Conservation (phyloP, 345 rosid species). For the Viola odorata region DNA sequence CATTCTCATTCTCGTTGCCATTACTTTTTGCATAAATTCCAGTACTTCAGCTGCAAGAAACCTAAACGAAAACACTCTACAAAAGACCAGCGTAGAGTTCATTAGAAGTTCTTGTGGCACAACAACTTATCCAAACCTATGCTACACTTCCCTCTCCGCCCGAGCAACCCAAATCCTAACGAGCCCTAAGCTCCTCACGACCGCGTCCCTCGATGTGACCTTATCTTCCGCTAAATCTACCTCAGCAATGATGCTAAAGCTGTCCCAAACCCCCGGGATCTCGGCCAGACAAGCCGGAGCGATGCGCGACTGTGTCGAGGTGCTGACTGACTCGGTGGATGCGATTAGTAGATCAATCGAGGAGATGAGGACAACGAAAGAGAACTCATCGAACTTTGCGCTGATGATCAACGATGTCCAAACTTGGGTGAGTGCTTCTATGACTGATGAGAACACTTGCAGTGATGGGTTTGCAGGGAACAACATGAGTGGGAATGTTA, state of each 20-base stretch:
- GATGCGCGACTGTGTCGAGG: constrained; percentile 63
- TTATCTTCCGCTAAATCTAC: constrained; percentile 38
- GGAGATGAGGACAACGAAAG: constrained; percentile 40
- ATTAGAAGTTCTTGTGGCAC: constrained; percentile 50
- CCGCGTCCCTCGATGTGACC: constrained; percentile 59
- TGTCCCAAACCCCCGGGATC: constrained; percentile 38
- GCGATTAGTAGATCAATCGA: constrained; percentile 48
- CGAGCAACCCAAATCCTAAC: constrained; percentile 53
- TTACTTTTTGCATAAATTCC: constrained; percentile 11
- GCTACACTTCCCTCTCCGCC: constrained; percentile 46
- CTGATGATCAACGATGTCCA: constrained; percentile 45
- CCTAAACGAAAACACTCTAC: not conserved
- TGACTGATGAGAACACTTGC: constrained; percentile 69
- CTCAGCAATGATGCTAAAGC: constrained; percentile 33
- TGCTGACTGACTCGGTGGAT: constrained; percentile 48
- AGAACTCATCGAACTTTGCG: constrained; percentile 26
- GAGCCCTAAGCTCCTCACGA: constrained; percentile 63
- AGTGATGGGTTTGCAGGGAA: constrained; percentile 54
- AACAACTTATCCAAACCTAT: constrained; percentile 63
- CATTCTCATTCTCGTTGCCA: constrained; percentile 16
- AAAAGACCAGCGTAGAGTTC: constrained; percentile 37
- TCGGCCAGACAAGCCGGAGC: constrained; percentile 46
- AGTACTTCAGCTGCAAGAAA: constrained; percentile 22
- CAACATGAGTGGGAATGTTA: constrained; percentile 16
- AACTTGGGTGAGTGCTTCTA: constrained; percentile 79